Evolutionary conservation across 2,329 filamentous ascomycete species (phyloP).

Genomic region (Neopestalotiopsis clavispora): DNA sequence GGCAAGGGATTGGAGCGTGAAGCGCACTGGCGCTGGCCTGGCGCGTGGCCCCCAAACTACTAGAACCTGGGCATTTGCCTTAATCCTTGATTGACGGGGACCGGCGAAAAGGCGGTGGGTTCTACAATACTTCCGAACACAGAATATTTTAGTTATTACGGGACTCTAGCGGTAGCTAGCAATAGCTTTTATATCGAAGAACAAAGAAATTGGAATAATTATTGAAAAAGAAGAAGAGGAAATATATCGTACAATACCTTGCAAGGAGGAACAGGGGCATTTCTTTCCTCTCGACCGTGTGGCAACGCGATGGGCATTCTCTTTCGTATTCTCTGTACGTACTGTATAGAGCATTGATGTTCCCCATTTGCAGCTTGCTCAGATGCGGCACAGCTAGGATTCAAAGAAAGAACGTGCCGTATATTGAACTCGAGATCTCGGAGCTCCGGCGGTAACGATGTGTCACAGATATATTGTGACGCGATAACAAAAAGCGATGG

Average conservation of each 20-base stretch:
- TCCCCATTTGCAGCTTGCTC: background rate
- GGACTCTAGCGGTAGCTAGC: background rate
- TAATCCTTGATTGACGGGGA: background rate
- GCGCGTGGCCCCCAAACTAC: conserved; percentile 9
- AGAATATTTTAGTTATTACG: background rate
- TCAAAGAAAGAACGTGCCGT: background rate
- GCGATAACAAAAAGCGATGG: background rate
- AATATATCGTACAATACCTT: too few relatives aligned
- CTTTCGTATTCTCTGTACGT: too few relatives aligned
- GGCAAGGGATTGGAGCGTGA: background rate
- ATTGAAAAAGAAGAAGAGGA: too few relatives aligned
- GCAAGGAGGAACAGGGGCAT: too few relatives aligned
- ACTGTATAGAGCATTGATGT: background rate
- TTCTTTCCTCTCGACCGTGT: too few relatives aligned
- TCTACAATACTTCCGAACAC: background rate
- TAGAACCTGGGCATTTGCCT: background rate
- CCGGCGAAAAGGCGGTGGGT: background rate
- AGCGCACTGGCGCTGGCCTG: background rate
- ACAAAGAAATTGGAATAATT: too few relatives aligned
- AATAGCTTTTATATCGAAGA: background rate
- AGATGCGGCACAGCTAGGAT: background rate
- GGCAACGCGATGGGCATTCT: too few relatives aligned
- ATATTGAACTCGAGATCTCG: background rate
- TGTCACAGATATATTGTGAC: background rate
- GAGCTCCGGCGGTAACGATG: background rate